Conservation (phyloP, 805 yeast genomes). For the Candida berthetii region DNA sequence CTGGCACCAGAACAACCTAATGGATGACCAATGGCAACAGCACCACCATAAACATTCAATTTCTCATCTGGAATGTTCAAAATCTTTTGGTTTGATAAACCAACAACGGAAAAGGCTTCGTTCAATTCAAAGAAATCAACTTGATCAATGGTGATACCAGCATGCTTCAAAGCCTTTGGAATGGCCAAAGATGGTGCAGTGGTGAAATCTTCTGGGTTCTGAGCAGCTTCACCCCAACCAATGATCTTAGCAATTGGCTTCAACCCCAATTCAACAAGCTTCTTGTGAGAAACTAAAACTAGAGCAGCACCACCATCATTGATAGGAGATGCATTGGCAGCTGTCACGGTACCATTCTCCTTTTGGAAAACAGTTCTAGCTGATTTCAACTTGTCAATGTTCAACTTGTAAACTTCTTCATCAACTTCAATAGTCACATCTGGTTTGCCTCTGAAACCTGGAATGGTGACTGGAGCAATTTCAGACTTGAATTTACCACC, state of each 20-base stretch:
- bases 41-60: slow-evolving; percentile 91
- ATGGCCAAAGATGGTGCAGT: slow-evolving; percentile 93
- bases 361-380: slow-evolving; percentile 95
- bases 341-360: slow-evolving; percentile 94
- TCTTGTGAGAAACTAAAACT: slow-evolving; percentile 75
- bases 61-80: slow-evolving; percentile 57
- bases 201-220: slow-evolving; percentile 91
- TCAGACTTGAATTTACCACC: slow-evolving; percentile 79
- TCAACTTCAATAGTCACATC: slow-evolving; percentile 66
- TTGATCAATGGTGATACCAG: slow-evolving; percentile 55
- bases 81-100: slow-evolving; percentile 79
- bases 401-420: slow-evolving; percentile 77
- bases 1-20: slow-evolving; percentile 96
- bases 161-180: slow-evolving; percentile 92
- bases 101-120: slow-evolving; percentile 97
- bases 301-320: slow-evolving; percentile 99
- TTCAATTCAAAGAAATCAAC: slow-evolving; percentile 93
- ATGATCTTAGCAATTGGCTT: slow-evolving; percentile 84
- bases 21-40: slow-evolving; percentile 94
- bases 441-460: slow-evolving; percentile 90
- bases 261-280: slow-evolving; percentile 78
- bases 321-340: slow-evolving; percentile 93
- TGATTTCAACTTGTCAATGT: slow-evolving; percentile 66
- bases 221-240: slow-evolving; percentile 99
- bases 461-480: slow-evolving; percentile 81